phyloP scores from a whole-genome alignment of 768 basidiomycete genomes.

The Botryobasidium botryosum region DNA sequence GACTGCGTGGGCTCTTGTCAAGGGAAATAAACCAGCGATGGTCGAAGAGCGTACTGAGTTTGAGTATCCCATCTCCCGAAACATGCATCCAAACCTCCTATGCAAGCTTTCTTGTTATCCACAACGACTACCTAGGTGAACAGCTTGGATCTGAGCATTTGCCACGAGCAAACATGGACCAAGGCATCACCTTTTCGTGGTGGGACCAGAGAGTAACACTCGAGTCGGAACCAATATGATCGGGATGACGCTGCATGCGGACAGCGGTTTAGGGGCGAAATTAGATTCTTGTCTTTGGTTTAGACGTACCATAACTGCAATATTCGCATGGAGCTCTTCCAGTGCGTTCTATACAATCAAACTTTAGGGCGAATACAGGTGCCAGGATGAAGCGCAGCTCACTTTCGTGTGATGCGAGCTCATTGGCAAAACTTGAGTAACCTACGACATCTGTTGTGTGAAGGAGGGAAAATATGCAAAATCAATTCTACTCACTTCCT shows the following conservation, averaged over 20 bases:
- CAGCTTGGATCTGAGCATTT: too few relatives aligned
- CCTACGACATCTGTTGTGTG: too few relatives aligned
- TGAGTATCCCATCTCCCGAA: constrained; percentile 97
- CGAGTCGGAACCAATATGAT: constrained; percentile 11
- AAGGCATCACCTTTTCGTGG: constrained; percentile 63
- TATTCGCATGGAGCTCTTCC: constrained; percentile 29
- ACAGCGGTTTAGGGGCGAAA: neutral
- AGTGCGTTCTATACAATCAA: constrained; percentile 21
- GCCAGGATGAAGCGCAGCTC: neutral
- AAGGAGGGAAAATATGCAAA: too few relatives aligned
- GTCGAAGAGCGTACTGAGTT: constrained; percentile 29
- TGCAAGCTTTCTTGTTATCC: constrained; percentile 15
- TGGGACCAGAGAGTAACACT: constrained; percentile 74
- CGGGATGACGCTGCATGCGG: constrained; percentile 13
- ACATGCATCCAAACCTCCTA: constrained; percentile 91
- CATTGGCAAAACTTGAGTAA: too few relatives aligned
- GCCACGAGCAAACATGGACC: too few relatives aligned
- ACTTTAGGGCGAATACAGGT: neutral
- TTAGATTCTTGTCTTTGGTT: neutral
- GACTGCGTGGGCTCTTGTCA: too few relatives aligned
- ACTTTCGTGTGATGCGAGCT: constrained; percentile 20
- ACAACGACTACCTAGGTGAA: neutral
- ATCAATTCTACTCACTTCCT: constrained; percentile 26
- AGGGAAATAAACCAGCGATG: too few relatives aligned
- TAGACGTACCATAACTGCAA: constrained; percentile 18